Evolutionary conservation across 2,329 filamentous ascomycete species (phyloP), one percentile per base, ranked within the genome.

Genomic region (Fusarium verrucosum): DNA sequence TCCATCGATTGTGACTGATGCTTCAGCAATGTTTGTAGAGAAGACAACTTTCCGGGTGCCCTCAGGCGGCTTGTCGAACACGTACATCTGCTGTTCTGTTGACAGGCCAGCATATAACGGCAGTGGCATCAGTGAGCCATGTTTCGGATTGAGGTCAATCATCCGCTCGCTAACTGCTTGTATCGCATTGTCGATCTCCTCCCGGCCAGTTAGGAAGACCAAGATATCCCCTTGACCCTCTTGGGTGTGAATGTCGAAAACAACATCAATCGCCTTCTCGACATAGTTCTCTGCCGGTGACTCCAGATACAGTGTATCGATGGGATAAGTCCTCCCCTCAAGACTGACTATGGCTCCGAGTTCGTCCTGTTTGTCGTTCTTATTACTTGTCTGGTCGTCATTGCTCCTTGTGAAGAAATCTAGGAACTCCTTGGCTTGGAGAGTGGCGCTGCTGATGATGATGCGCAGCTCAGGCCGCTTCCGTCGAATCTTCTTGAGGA

Each of bases 1-100:
- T 4, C 92, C 93, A 50, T 95, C 89, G 53, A 98, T 96, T 16
- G 95, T 98, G 38, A 99, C 90, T 3, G 92, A 97, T 6, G 95
- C 94, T 80, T 99, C 95, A 13, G 95, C 93, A 65, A 98, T 97
- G 74, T 98, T 98, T 57, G 95, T 98, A 5, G 92, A 90, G 66
- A 97, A 89, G 32, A 99, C 91, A 35, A 97, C 91, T 74, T 98
- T 98, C 37, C 95, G 86, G 2, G 89, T 94, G 58, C 94, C 89
- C 60, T 92, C 88, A 0, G 92, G 88, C 3, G 93, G 82, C 50
- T 90, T 88, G 70, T 97, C 92, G 74, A 98, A 98, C 36, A 98
- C 90, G 66, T 94, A 94, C 87, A 97, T 94, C 74, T 98, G 95
- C 72, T 97, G 89, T 65, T 97, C 94, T 10, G 90, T 92, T 3